Evolutionary conservation across 2,329 filamentous ascomycete species (phyloP), one percentile per base, ranked within the genome.

Genomic region (Talaromyces islandicus): DNA sequence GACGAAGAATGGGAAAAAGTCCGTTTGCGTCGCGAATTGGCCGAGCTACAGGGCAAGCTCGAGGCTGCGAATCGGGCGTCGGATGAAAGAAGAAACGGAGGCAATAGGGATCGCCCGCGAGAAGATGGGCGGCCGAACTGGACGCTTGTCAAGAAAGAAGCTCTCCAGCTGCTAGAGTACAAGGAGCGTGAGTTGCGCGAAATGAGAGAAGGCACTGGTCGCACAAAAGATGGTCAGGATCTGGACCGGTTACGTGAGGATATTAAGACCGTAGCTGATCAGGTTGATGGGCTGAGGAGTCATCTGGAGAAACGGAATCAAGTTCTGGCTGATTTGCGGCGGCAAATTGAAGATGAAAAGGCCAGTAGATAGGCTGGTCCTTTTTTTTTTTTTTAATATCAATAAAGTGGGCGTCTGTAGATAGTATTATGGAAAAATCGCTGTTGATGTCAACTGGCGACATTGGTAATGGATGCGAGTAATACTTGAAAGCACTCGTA

Each of bases 1-100:
- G 93, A 95, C 27, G 86, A 87, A 69, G 94, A 99, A 73, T 97
- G 94, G 92, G 94, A 99, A 76, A 94, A 97, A 76, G 94, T 97
- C 51, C 85, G 92, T 58, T 82, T 99, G 65, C 93, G 95, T 82
- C 92, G 94, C 72, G 92, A 97, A 76, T 84, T 99, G 32, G 83
- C 86, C 25, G 93, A 97, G 68, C 80, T 99, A 29, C 92, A 99
- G 69, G 84, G 88, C 60, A 96, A 95, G 80, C 88, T 97, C 63
- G 86, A 88, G 38, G 88, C 89, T 61, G 88, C 96, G 1, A 92
- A 95, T 76, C 83, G 86, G 60, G 85, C 87, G 50, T 87, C 88
- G 0, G 85, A 89, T 68, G 83, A 84, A 62, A 81, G 85, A 60
- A 82, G 81, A 53, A 70, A 71, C 62, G 59, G 59, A 9, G 60